phyloP scores from a whole-genome alignment of 768 basidiomycete genomes.

The Tulasnella sp. region DNA sequence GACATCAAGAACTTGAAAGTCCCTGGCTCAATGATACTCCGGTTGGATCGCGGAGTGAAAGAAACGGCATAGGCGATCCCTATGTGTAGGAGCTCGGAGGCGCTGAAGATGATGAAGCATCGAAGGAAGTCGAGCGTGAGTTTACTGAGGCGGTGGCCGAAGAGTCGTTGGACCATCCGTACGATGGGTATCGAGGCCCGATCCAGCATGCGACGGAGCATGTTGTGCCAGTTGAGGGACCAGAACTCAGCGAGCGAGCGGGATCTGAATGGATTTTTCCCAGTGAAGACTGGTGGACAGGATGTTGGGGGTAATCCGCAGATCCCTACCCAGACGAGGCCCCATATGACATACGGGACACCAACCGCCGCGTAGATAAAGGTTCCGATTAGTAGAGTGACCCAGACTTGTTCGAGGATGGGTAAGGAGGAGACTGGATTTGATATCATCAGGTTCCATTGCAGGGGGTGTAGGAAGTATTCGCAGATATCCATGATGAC shows the following conservation, averaged over 20 bases:
- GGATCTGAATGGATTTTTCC: conserved; percentile 2
- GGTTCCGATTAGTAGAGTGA: background rate
- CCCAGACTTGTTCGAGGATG: background rate
- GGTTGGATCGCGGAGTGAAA: background rate
- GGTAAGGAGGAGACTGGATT: background rate
- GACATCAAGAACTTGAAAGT: conserved; percentile 8
- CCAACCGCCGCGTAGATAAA: background rate
- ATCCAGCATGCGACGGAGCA: conserved; percentile 12
- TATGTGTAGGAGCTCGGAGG: background rate
- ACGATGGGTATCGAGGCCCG: conserved; percentile 5
- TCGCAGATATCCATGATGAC: background rate
- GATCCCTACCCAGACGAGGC: conserved; percentile 1
- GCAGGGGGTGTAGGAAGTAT: background rate
- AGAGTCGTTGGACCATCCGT: background rate
- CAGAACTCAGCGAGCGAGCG: conserved; percentile 16
- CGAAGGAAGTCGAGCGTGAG: background rate
- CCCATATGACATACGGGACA: background rate
- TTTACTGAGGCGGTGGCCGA: background rate
- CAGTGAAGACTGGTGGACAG: conserved; percentile 12
- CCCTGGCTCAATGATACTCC: background rate
- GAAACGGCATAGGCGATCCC: background rate
- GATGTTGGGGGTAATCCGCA: background rate
- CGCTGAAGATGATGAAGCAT: background rate
- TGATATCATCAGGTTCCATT: background rate
- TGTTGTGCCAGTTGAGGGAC: conserved; percentile 14